These are phyloP conservation scores for Triticum turgidum DNA, from an alignment of 176 grass and related monocot species.

Conservation along the genomic window DNA sequence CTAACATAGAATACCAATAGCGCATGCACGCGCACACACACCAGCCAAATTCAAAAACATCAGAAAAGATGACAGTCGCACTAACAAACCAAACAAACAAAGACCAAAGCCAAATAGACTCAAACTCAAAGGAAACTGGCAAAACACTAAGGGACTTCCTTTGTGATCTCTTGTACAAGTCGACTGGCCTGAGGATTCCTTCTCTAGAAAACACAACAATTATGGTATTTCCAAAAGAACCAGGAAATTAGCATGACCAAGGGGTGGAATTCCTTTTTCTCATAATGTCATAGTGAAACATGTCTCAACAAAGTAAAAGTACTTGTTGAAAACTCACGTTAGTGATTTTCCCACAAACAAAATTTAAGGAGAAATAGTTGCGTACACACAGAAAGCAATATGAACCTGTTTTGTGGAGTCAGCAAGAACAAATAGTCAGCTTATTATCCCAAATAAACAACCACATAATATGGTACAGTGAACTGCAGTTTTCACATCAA, in stretches of 20 bases:
- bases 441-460: neutral
- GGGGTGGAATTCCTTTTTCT: neutral
- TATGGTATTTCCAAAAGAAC: neutral
- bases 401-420: slow-evolving; percentile 46
- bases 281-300: neutral
- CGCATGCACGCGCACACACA: too few relatives aligned
- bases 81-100: neutral
- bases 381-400: slow-evolving; percentile 59
- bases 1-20: too few relatives aligned
- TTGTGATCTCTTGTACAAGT: neutral
- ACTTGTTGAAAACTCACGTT: slow-evolving; percentile 42
- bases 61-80: too few relatives aligned
- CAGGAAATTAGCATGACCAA: neutral
- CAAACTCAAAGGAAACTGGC: neutral
- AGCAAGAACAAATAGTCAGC: slow-evolving; percentile 23
- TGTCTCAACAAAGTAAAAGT: neutral
- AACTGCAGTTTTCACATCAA: neutral
- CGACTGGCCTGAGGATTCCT: neutral
- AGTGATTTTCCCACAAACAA: slow-evolving; percentile 70
- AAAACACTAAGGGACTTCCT: neutral
- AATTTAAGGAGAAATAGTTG: slow-evolving; percentile 68
- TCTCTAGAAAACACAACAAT: neutral
- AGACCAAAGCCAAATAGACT: neutral
- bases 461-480: neutral
- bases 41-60: too few relatives aligned